Evolutionary conservation across 1,284 basidiomycete genomes (phyloP).

Genomic region (Irpex lacteus): DNA sequence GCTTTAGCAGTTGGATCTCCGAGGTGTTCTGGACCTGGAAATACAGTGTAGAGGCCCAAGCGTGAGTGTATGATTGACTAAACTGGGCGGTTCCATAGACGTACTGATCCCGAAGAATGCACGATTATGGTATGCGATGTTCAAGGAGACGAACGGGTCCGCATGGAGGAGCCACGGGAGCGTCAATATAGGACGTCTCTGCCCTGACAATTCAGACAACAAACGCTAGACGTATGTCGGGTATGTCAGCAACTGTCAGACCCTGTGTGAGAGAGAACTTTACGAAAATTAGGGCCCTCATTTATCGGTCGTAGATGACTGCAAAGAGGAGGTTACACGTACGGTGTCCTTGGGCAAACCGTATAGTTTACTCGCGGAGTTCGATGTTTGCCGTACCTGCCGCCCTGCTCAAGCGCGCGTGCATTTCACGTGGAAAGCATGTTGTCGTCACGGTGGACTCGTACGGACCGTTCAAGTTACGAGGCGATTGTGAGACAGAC

Average conservation of each 20-base stretch:
- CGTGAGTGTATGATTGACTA: neutral
- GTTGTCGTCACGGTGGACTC: neutral
- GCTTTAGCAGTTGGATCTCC: slow-evolving; percentile 15
- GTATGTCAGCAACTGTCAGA: too few relatives aligned
- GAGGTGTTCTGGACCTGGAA: slow-evolving; percentile 3
- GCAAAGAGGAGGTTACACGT: neutral
- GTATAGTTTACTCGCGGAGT: neutral
- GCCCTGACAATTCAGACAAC: neutral
- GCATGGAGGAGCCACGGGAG: neutral
- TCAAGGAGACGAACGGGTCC: neutral
- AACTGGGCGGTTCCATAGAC: neutral
- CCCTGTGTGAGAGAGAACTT: neutral
- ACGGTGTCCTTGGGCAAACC: too few relatives aligned
- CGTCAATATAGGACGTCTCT: neutral
- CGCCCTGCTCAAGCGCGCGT: neutral
- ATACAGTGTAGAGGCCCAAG: neutral
- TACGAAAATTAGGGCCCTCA: neutral
- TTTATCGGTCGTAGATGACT: neutral
- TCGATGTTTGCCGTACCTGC: neutral
- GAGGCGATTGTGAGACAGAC: too few relatives aligned
- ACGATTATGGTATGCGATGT: neutral
- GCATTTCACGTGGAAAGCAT: neutral
- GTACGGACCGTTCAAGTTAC: too few relatives aligned
- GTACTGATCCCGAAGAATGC: neutral
- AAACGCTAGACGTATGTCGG: neutral